phyloP scores from a whole-genome alignment of 192 early-diverging fungal species.

The Lobulomyces angularis region DNA sequence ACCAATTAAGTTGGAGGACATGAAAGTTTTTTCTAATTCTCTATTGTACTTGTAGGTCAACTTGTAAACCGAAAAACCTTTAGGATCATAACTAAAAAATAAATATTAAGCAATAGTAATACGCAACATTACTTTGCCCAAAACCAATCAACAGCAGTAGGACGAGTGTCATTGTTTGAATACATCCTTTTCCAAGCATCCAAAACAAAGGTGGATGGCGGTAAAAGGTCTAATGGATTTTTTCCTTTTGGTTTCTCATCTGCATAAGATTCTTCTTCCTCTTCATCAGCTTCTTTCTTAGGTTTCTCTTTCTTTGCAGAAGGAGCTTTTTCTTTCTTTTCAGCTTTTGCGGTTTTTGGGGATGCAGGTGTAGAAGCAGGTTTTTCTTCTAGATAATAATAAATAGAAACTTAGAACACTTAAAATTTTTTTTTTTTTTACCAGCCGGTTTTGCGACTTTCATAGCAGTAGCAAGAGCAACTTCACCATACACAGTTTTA shows the following conservation, averaged over 20 bases:
- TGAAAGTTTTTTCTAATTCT: slow-evolving; percentile 67
- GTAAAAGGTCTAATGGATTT: slow-evolving; percentile 78
- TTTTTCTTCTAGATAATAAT: too few species aligned
- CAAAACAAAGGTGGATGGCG: slow-evolving; percentile 65
- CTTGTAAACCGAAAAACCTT: slow-evolving; percentile 85
- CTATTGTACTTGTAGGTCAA: slow-evolving; percentile 93
- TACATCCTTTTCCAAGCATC: slow-evolving; percentile 96
- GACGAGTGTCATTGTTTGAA: slow-evolving; percentile 87
- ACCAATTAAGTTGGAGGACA: slow-evolving; percentile 88
- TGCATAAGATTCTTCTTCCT: slow-evolving; percentile 44
- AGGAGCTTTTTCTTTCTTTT: slow-evolving; percentile 39
- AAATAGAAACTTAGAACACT: too few species aligned
- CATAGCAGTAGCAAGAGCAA: slow-evolving; percentile 51
- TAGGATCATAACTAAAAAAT: slow-evolving; percentile 65
- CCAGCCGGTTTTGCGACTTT: slow-evolving; percentile 26
- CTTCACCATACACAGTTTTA: slow-evolving; percentile 66
- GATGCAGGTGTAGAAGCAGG: too few species aligned
- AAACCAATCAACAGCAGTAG: slow-evolving; percentile 81
- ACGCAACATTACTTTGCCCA: too few species aligned
- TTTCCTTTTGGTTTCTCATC: slow-evolving; percentile 79
- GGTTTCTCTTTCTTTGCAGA: slow-evolving; percentile 34
- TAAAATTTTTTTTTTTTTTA: too few species aligned
- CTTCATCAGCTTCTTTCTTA: slow-evolving; percentile 42
- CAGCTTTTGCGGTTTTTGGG: too few species aligned
- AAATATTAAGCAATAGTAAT: too few species aligned